These are phyloP conservation scores for Corylus avellana DNA, from an alignment of 306 rosid genomes.

Conservation along the genomic window DNA sequence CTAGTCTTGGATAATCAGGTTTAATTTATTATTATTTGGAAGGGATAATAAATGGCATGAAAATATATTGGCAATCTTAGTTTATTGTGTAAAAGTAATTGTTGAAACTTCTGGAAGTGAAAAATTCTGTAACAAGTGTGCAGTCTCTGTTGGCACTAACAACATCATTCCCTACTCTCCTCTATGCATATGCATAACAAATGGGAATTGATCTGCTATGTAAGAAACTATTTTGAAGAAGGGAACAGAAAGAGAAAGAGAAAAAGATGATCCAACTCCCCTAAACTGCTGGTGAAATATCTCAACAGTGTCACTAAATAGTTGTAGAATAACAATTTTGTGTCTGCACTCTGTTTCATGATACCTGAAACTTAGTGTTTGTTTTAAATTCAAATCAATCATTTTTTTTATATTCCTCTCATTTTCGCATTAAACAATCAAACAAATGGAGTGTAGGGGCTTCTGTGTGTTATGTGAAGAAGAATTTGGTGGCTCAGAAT, in stretches of 20 bases:
- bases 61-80: not conserved
- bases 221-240: not conserved
- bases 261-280: not conserved
- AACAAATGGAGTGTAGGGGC: not conserved
- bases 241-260: not conserved
- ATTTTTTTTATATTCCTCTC: too few relatives aligned
- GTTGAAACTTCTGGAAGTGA: conserved; percentile 21
- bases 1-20: not conserved
- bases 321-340: not conserved
- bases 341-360: not conserved
- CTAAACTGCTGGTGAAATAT: not conserved
- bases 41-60: not conserved
- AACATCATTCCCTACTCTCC: conserved; percentile 10
- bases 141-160: conserved; percentile 11
- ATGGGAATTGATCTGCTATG: not conserved
- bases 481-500: not conserved
- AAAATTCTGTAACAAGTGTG: conserved; percentile 12
- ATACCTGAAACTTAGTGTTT: not conserved
- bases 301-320: not conserved
- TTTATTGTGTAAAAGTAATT: conserved; percentile 2
- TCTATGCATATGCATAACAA: conserved; percentile 14
- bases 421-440: not conserved
- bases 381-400: not conserved
- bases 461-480: not conserved
- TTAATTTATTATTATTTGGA: not conserved